Evolutionary conservation across 345 rosid genomes (phyloP).

Genomic region (Salix viminalis): DNA sequence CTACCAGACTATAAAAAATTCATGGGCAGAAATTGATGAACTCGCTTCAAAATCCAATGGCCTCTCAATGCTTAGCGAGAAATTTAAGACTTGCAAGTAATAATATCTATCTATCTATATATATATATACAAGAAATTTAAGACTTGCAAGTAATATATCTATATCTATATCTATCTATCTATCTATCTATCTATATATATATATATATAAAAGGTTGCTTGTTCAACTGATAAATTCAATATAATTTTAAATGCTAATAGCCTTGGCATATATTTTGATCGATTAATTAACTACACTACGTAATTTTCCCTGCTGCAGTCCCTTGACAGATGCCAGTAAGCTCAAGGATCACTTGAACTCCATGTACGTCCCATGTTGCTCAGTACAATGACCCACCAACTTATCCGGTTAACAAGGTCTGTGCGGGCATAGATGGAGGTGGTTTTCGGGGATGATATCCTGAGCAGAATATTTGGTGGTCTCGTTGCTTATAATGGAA

Average conservation of each 20-base stretch:
- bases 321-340: constrained; percentile 13
- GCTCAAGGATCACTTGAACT: constrained; percentile 30
- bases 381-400: constrained; percentile 40
- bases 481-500: constrained; percentile 6
- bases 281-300: too few relatives aligned
- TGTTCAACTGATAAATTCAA: not conserved
- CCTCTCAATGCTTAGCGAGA: constrained; percentile 43
- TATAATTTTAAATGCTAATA: not conserved
- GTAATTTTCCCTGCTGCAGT: constrained; percentile 12
- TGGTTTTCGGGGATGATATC: not conserved
- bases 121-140: constrained; percentile 31
- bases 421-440: constrained; percentile 35
- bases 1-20: constrained; percentile 39
- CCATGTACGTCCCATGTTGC: constrained; percentile 26
- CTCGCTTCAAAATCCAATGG: constrained; percentile 48
- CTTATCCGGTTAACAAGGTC: constrained; percentile 21
- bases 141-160: constrained; percentile 48
- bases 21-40: constrained; percentile 53
- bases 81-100: constrained; percentile 66
- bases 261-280: too few relatives aligned
- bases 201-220: not conserved
- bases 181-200: too few relatives aligned
- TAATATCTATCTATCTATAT: too few relatives aligned
- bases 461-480: constrained; percentile 33
- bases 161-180: too few relatives aligned